Evolutionary conservation across 2,329 filamentous ascomycete species (phyloP).

Genomic region (Acephala macrosclerotiorum): DNA sequence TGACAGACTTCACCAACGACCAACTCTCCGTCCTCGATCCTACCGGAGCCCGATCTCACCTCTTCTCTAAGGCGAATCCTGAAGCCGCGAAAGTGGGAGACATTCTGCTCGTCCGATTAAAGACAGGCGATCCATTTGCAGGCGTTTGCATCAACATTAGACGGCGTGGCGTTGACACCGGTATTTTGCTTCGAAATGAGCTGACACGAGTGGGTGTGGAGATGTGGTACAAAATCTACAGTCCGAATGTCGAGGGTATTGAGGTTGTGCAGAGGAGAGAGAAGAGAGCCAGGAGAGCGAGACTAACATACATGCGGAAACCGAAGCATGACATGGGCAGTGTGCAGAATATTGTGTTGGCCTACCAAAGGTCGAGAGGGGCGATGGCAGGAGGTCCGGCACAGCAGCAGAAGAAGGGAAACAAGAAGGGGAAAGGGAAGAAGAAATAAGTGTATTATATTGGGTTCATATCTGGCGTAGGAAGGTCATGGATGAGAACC

Average conservation of each 20-base stretch:
- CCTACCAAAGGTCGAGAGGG: slow-evolving; percentile 64
- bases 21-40: slow-evolving; percentile 84
- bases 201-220: slow-evolving; percentile 88
- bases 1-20: slow-evolving; percentile 69
- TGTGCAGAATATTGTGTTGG: slow-evolving; percentile 79
- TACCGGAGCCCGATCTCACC: slow-evolving; percentile 78
- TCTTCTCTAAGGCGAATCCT: slow-evolving; percentile 80
- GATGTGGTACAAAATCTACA: slow-evolving; percentile 98
- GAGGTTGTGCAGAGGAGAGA: slow-evolving; percentile 89
- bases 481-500: not conserved
- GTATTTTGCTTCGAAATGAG: slow-evolving; percentile 85
- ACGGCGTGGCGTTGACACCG: slow-evolving; percentile 86
- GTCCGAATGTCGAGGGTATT: slow-evolving; percentile 86
- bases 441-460: slow-evolving; percentile 36
- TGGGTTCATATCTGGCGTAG: slow-evolving; percentile 28
- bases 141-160: slow-evolving; percentile 90
- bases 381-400: slow-evolving; percentile 47
- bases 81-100: slow-evolving; percentile 87
- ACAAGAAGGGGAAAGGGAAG: slow-evolving; percentile 41
- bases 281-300: slow-evolving; percentile 85
- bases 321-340: slow-evolving; percentile 87
- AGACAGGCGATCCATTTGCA: slow-evolving; percentile 86
- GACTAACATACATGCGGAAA: slow-evolving; percentile 90
- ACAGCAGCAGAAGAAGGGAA: slow-evolving; percentile 25
- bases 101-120: slow-evolving; percentile 87